These are phyloP conservation scores for Herpetomonas muscarum DNA, from an alignment of 208 protist genomes.

Conservation along the genomic window DNA sequence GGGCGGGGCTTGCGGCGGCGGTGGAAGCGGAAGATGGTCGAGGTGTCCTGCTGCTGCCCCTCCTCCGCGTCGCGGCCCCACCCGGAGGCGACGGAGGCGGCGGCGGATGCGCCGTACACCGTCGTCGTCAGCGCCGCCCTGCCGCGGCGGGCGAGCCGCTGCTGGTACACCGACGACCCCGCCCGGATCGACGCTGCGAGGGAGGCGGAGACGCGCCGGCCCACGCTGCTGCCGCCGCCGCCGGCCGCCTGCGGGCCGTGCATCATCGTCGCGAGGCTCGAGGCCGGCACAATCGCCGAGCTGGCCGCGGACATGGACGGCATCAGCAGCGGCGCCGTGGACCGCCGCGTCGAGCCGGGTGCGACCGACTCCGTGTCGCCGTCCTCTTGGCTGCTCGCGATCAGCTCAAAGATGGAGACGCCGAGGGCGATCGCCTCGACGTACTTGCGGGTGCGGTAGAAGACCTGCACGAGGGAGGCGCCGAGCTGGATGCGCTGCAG, in stretches of 20 bases:
- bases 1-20: conserved; percentile 15
- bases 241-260: conserved; percentile 11
- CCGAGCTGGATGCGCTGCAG: conserved; percentile 83
- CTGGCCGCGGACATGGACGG: conserved; percentile 77
- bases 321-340: conserved; percentile 41
- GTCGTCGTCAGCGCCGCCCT: conserved; percentile 70
- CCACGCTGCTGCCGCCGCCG: conserved; percentile 12
- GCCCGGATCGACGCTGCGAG: conserved; percentile 79
- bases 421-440: conserved; percentile 77
- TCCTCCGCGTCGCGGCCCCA: conserved; percentile 51
- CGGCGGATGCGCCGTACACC: conserved; percentile 77
- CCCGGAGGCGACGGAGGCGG: conserved; percentile 65
- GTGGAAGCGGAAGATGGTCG: conserved; percentile 79
- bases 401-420: conserved; percentile 78
- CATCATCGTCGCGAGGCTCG: conserved; percentile 48
- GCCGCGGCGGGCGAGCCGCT: conserved; percentile 61
- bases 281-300: conserved; percentile 80
- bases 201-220: conserved; percentile 39
- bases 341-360: conserved; percentile 41
- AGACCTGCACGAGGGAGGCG: conserved; percentile 64
- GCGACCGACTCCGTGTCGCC: conserved; percentile 80
- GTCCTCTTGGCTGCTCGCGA: conserved; percentile 75
- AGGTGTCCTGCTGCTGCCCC: conserved; percentile 48
- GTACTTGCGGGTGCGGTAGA: conserved; percentile 53
- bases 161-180: conserved; percentile 51